Conservation (phyloP, 257 asterid genomes). For the Mentha longifolia region DNA sequence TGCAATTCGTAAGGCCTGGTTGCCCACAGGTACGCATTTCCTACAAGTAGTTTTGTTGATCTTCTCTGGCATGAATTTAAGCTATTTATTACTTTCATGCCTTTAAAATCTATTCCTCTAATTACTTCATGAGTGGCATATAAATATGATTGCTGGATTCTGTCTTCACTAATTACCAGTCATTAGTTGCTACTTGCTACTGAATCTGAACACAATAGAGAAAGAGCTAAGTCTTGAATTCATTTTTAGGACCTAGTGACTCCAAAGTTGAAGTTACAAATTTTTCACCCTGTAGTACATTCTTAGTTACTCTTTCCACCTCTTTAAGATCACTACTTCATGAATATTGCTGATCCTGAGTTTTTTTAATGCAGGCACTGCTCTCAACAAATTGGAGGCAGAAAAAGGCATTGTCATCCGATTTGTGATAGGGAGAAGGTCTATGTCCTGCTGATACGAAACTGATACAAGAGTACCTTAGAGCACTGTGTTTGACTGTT, state of each 20-base stretch:
- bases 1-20: slow-evolving; percentile 92
- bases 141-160: neutral
- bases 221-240: neutral
- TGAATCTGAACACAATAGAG: neutral
- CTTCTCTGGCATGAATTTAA: neutral
- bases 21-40: slow-evolving; percentile 65
- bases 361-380: slow-evolving; percentile 53
- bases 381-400: slow-evolving; percentile 66
- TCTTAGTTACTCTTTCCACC: neutral
- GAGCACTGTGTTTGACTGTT: slow-evolving; percentile 42
- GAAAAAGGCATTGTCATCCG: slow-evolving; percentile 77
- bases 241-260: too few species aligned
- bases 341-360: slow-evolving; percentile 31
- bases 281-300: neutral
- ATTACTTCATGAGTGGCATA: neutral
- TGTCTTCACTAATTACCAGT: neutral
- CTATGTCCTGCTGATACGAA: slow-evolving; percentile 34
- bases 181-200: neutral
- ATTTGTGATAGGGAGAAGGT: slow-evolving; percentile 95
- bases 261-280: neutral
- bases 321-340: slow-evolving; percentile 20
- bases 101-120: neutral
- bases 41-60: slow-evolving; percentile 5
- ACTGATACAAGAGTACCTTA: slow-evolving; percentile 33
- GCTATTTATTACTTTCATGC: neutral